Conservation (phyloP, 768 basidiomycete genomes). For the Cystobasidium tubakii region DNA sequence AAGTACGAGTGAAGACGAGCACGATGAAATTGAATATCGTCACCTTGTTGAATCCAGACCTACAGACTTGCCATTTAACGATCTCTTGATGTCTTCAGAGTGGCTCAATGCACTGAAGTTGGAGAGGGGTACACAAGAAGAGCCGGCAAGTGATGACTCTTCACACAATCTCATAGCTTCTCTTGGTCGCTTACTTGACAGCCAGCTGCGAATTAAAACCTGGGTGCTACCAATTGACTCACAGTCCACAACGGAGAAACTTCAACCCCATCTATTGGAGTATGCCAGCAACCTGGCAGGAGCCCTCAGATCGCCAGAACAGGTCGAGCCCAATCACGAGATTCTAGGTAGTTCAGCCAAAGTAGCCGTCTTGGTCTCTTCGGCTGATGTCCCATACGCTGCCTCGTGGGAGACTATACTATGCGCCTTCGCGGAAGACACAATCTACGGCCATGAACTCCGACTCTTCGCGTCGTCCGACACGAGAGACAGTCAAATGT, state of each 20-base stretch:
- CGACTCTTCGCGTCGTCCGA: slow-evolving; percentile 8
- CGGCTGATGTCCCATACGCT: background rate
- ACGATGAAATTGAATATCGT: background rate
- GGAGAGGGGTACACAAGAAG: background rate
- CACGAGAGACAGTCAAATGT: background rate
- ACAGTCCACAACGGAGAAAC: background rate
- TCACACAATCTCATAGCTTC: background rate
- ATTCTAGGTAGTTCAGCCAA: background rate
- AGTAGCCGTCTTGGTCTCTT: background rate
- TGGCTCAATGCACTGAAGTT: background rate
- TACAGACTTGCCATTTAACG: background rate
- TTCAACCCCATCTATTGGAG: background rate
- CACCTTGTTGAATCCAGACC: background rate
- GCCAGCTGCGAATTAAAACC: background rate
- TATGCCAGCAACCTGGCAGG: background rate
- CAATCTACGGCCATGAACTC: slow-evolving; percentile 5
- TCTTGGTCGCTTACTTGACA: background rate
- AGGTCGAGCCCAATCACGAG: background rate
- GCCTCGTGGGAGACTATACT: slow-evolving; percentile 28
- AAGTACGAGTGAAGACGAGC: background rate
- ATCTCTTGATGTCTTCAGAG: background rate
- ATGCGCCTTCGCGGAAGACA: slow-evolving; percentile 15
- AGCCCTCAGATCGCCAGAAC: background rate
- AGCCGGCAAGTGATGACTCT: background rate
- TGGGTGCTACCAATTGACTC: background rate